Evolutionary conservation across 495 filamentous ascomycete genomes (phyloP).

Genomic region (Penicillium arizonense): DNA sequence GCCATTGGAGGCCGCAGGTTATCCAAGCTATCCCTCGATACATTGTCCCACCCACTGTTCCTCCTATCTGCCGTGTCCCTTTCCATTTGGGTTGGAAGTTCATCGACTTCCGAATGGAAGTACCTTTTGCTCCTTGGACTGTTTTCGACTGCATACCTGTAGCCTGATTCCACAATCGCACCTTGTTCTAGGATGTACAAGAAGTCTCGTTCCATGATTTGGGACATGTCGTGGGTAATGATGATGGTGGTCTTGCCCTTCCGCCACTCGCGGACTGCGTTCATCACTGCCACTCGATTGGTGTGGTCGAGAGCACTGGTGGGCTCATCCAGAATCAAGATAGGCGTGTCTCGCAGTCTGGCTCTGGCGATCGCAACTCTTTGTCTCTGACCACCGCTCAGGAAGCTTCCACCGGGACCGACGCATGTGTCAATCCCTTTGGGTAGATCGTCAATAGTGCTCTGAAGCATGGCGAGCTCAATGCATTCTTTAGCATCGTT

Average conservation of each 20-base stretch:
- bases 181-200: conserved; percentile 80
- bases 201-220: conserved; percentile 73
- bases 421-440: conserved; percentile 72
- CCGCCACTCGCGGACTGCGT: conserved; percentile 66
- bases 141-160: conserved; percentile 43
- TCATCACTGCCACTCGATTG: conserved; percentile 68
- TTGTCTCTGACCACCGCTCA: conserved; percentile 87
- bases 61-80: background rate
- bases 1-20: background rate
- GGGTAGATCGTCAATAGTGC: conserved; percentile 69
- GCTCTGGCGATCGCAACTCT: conserved; percentile 76
- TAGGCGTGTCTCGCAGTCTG: conserved; percentile 71
- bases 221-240: conserved; percentile 85
- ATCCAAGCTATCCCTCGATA: conserved; percentile 5
- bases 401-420: conserved; percentile 63
- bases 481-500: conserved; percentile 54
- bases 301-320: conserved; percentile 77
- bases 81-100: background rate
- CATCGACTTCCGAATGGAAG: conserved; percentile 5
- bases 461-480: conserved; percentile 67
- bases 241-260: conserved; percentile 77
- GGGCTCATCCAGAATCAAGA: conserved; percentile 83
- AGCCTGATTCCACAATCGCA: conserved; percentile 67
- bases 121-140: conserved; percentile 14
- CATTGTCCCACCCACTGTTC: background rate